A percentile compares a stretch with the other conserved stretches of the same genome.
Evolutionary conservation across 179 eudicot species (phyloP).

Genomic region (Carnegiea gigantea): DNA sequence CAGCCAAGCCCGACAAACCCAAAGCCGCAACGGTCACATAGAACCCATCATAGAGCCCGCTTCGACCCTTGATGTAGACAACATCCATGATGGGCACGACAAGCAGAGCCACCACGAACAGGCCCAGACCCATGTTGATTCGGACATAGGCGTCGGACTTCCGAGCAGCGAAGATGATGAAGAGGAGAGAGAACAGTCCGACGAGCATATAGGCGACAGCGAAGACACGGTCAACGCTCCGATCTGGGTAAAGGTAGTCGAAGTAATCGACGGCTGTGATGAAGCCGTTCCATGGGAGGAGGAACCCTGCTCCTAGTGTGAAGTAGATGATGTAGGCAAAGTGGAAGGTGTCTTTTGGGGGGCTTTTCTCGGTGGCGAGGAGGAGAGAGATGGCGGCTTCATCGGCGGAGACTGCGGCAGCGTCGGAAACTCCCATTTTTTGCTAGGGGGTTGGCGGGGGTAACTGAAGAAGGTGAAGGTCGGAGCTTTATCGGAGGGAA

Average conservation of each 20-base stretch:
- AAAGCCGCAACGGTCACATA: slow-evolving; percentile 61
- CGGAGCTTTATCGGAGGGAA: background rate
- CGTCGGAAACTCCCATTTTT: slow-evolving; percentile 23
- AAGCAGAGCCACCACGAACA: slow-evolving; percentile 54
- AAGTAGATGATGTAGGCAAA: slow-evolving; percentile 78
- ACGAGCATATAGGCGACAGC: slow-evolving; percentile 66
- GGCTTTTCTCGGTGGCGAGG: slow-evolving; percentile 17
- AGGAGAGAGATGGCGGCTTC: slow-evolving; percentile 31
- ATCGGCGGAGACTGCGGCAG: slow-evolving; percentile 26
- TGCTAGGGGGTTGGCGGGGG: background rate
- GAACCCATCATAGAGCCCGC: slow-evolving; percentile 58
- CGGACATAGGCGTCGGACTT: slow-evolving; percentile 42
- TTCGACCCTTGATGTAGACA: slow-evolving; percentile 50
- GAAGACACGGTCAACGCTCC: slow-evolving; percentile 82
- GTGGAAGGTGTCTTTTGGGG: slow-evolving; percentile 69
- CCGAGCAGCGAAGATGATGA: slow-evolving; percentile 47
- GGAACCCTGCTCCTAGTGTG: slow-evolving; percentile 67
- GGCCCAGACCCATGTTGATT: slow-evolving; percentile 66
- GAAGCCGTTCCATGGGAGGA: slow-evolving; percentile 88
- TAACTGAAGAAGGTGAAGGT: background rate
- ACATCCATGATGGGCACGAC: slow-evolving; percentile 73
- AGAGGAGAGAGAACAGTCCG: slow-evolving; percentile 47
- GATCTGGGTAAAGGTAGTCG: slow-evolving; percentile 68
- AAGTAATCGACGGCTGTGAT: slow-evolving; percentile 92
- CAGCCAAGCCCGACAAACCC: slow-evolving; percentile 65